Base-by-base conservation (phyloP, 495 filamentous ascomycete genomes). In the Neurospora discreta region DNA sequence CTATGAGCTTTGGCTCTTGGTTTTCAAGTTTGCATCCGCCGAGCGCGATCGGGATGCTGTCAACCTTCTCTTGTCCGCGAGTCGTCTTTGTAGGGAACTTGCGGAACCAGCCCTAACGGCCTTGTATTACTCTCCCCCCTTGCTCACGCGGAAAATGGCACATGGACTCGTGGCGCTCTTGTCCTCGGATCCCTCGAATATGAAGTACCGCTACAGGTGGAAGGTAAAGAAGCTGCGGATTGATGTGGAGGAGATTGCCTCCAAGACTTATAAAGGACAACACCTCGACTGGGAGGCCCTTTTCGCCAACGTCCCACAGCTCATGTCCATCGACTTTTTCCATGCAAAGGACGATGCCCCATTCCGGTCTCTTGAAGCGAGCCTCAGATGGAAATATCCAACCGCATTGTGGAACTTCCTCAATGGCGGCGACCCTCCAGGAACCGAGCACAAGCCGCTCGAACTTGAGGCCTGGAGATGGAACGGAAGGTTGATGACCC, bases 31-130 rank as follows among this genome's bases (percentile, higher is more conserved):
- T 72, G 89, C 91, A 7, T 87, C 89, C 6, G 79, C 86, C 30
- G 69, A 30, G 15, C 81, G 87, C 42, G 85, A 90, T 71, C 81
- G 85, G 46, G 73, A 78, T 0, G 85, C 88, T 0, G 85, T 87
- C 3, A 77, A 78, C 70, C 93, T 88, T 88, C 86, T 97, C 11
- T 52, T 52, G 13, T 15, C 70, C 90, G 80, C 88, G 20, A 88
- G 91, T 13, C 78, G 85, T 11, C 77, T 89, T 16, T 94, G 92
- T 72, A 87, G 85, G 46, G 79, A 83, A 5, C 94, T 94, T 71
- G 80, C 86, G 7, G 91, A 94, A 74, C 91, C 93, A 6, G 91
- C 93, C 8, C 80, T 97, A 20, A 88, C 90, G 16, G 90, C 86
- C 15, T 83, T 95, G 5, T 95, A 94, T 78, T 81, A 87, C 41